Percentiles rank a stretch among this genome's conserved stretches.
Conservation (phyloP, 164 flowering plant species). For the Umbellularia californica region DNA sequence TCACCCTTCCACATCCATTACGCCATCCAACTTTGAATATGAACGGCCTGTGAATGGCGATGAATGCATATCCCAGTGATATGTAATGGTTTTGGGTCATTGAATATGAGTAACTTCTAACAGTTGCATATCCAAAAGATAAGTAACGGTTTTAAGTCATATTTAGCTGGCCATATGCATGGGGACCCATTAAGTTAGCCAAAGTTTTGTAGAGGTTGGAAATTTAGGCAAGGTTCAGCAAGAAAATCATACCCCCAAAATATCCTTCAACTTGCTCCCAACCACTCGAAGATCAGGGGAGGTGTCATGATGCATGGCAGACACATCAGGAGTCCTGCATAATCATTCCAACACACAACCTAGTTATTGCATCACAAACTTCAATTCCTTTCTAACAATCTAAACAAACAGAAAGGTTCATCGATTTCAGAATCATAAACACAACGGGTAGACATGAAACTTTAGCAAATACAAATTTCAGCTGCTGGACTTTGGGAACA, state of each 20-base stretch:
- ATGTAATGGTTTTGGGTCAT: neutral
- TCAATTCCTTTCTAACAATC: neutral
- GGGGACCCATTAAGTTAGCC: neutral
- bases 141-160: neutral
- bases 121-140: neutral
- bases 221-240: neutral
- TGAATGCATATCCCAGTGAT: neutral
- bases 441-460: neutral
- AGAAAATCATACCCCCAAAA: slow-evolving; percentile 58
- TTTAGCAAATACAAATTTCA: neutral
- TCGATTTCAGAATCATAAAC: no score
- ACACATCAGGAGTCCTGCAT: slow-evolving; percentile 94
- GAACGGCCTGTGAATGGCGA: neutral
- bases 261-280: slow-evolving; percentile 68
- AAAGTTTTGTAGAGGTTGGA: neutral
- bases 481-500: neutral
- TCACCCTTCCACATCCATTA: neutral
- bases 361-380: neutral
- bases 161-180: neutral
- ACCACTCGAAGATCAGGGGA: slow-evolving; percentile 82
- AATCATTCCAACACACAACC: neutral
- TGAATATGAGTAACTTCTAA: neutral
- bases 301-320: slow-evolving; percentile 91
- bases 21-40: neutral
- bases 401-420: neutral